phyloP scores from a whole-genome alignment of 2,329 filamentous ascomycete genomes.

The Aureobasidium melanogenum region DNA sequence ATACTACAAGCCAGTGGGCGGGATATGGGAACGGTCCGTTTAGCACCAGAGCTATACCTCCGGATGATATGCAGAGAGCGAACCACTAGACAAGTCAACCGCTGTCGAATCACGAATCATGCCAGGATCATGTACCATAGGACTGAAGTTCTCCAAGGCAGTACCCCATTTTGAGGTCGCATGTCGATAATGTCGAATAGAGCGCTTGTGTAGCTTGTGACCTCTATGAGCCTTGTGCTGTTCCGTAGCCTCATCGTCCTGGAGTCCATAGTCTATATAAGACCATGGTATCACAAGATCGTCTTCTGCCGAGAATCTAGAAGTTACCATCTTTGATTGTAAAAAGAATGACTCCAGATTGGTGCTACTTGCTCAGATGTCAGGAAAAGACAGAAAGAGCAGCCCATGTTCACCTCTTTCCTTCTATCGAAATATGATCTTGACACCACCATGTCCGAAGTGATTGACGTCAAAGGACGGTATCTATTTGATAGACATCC shows the following conservation, averaged over 20 bases:
- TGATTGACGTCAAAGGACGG: background rate
- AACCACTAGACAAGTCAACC: background rate
- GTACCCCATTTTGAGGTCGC: slow-evolving; percentile 14
- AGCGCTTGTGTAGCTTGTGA: slow-evolving; percentile 9
- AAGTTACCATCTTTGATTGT: background rate
- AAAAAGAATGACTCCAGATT: background rate
- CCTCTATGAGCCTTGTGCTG: slow-evolving; percentile 13
- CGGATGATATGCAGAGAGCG: slow-evolving; percentile 11
- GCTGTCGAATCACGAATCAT: background rate
- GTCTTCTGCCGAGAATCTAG: background rate
- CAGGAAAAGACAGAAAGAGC: background rate
- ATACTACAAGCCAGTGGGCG: slow-evolving; percentile 7
- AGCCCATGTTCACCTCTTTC: background rate
- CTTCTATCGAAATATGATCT: background rate
- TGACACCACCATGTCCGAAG: background rate
- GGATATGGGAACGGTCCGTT: slow-evolving; percentile 13
- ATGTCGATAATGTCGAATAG: slow-evolving; percentile 13
- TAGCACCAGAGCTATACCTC: slow-evolving; percentile 8
- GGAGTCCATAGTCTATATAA: background rate
- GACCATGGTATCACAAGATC: slow-evolving; percentile 12
- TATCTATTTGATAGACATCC: background rate
- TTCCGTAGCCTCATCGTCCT: slow-evolving; percentile 12
- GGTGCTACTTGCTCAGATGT: background rate
- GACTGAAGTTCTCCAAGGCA: slow-evolving; percentile 10
- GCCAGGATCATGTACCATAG: background rate